These are phyloP conservation scores for Silybum marianum DNA, from an alignment of 129 eudicot species.

Conservation along the genomic window DNA sequence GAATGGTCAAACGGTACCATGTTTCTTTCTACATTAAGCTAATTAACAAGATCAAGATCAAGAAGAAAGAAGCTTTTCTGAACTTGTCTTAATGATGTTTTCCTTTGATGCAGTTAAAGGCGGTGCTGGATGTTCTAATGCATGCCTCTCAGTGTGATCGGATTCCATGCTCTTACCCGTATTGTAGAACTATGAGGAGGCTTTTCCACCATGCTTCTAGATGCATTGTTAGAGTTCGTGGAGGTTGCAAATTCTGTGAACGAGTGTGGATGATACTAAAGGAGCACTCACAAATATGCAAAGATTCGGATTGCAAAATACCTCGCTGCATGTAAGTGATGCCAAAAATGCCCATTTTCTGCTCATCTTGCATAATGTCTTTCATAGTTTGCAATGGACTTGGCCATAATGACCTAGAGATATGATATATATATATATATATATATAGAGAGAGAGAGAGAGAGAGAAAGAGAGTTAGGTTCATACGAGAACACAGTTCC, in stretches of 20 bases:
- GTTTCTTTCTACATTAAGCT: neutral
- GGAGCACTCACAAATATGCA: constrained; percentile 55
- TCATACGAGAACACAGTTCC: too few relatives aligned
- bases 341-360: neutral
- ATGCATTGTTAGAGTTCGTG: constrained; percentile 41
- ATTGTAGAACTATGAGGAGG: constrained; percentile 39
- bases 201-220: constrained; percentile 50
- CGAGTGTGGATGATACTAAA: constrained; percentile 42
- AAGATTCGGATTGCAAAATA: constrained; percentile 48
- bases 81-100: neutral
- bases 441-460: too few relatives aligned
- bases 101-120: constrained; percentile 41
- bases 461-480: too few relatives aligned
- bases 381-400: neutral
- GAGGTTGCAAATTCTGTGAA: constrained; percentile 47
- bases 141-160: constrained; percentile 52
- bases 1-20: constrained; percentile 25
- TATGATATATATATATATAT: neutral
- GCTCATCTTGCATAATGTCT: neutral
- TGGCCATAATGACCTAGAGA: neutral
- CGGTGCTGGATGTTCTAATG: constrained; percentile 38
- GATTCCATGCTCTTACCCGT: constrained; percentile 44
- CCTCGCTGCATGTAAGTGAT: constrained; percentile 74
- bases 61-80: neutral
- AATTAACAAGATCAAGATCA: constrained; percentile 2